Percentiles rank a stretch among this genome's conserved stretches.
These are phyloP conservation scores for Rubia yunnanensis DNA, from an alignment of 257 asterid species.

Conservation along the genomic window DNA sequence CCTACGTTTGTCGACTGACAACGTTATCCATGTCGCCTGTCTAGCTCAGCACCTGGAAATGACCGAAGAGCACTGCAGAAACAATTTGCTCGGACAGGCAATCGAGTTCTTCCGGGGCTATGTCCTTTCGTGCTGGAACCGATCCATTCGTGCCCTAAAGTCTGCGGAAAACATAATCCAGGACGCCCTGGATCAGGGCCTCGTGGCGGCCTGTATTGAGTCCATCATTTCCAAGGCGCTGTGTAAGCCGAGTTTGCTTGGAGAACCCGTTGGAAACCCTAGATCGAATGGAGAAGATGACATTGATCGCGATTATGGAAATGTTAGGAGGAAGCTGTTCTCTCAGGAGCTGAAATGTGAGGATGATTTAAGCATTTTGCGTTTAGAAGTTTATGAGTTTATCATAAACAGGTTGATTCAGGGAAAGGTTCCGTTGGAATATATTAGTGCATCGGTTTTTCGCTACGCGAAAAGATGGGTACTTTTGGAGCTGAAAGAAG, in stretches of 20 bases:
- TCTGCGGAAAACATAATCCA: conserved; percentile 38
- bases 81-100: conserved; percentile 45
- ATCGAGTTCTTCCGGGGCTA: conserved; percentile 33
- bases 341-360: conserved; percentile 36
- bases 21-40: conserved; percentile 45
- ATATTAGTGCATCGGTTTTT: conserved; percentile 39
- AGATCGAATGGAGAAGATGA: no score
- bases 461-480: conserved; percentile 54
- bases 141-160: conserved; percentile 50
- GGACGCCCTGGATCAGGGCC: conserved; percentile 43
- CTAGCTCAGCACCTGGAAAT: conserved; percentile 63
- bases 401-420: conserved; percentile 34
- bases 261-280: no score
- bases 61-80: conserved; percentile 50
- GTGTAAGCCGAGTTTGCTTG: conserved; percentile 49
- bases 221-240: conserved; percentile 36
- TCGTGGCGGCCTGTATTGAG: conserved; percentile 43
- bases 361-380: conserved; percentile 39
- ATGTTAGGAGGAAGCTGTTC: conserved; percentile 54
- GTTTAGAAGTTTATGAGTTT: conserved; percentile 40
- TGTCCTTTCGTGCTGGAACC: conserved; percentile 56
- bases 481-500: conserved; percentile 16
- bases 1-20: conserved; percentile 39
- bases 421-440: conserved; percentile 38
- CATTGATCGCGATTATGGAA: no score